These are phyloP conservation scores for Rhododendron williamsianum DNA, from an alignment of 148 eudicot species.

Conservation along the genomic window DNA sequence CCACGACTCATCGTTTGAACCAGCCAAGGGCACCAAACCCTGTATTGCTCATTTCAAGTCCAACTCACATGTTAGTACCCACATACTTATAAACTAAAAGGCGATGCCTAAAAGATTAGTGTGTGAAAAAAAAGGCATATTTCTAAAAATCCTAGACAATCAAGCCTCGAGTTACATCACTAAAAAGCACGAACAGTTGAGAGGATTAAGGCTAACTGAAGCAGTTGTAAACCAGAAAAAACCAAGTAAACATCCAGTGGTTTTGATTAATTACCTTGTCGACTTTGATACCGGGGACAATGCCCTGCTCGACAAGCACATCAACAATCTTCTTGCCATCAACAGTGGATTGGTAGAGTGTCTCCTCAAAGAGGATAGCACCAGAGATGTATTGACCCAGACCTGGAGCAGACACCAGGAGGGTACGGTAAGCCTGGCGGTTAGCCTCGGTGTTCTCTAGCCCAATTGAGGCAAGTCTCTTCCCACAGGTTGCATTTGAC, in stretches of 20 bases:
- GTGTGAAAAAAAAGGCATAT: too few relatives aligned
- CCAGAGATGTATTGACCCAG: conserved; percentile 81
- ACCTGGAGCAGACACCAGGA: conserved; percentile 65
- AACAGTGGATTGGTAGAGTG: conserved; percentile 81
- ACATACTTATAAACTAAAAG: neutral
- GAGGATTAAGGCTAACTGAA: neutral
- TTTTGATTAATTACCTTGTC: conserved; percentile 53
- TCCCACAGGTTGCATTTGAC: conserved; percentile 90
- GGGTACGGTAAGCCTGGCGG: conserved; percentile 85
- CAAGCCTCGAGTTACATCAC: neutral
- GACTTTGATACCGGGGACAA: conserved; percentile 86
- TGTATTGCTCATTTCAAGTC: conserved; percentile 18
- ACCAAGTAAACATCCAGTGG: neutral
- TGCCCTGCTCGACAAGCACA: conserved; percentile 65
- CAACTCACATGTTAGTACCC: neutral
- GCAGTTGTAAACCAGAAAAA: neutral
- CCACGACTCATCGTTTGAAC: conserved; percentile 87
- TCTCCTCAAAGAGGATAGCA: conserved; percentile 90
- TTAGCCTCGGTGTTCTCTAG: conserved; percentile 94
- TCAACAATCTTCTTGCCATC: conserved; percentile 84
- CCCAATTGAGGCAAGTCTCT: conserved; percentile 79
- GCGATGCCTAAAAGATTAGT: neutral
- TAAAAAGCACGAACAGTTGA: neutral
- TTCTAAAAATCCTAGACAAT: neutral
- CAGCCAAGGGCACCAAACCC: conserved; percentile 91